Percentiles rank a stretch among this genome's conserved stretches.
These are phyloP conservation scores for Coelastrella sp. DNA, from an alignment of 139 green algal species.

Conservation along the genomic window DNA sequence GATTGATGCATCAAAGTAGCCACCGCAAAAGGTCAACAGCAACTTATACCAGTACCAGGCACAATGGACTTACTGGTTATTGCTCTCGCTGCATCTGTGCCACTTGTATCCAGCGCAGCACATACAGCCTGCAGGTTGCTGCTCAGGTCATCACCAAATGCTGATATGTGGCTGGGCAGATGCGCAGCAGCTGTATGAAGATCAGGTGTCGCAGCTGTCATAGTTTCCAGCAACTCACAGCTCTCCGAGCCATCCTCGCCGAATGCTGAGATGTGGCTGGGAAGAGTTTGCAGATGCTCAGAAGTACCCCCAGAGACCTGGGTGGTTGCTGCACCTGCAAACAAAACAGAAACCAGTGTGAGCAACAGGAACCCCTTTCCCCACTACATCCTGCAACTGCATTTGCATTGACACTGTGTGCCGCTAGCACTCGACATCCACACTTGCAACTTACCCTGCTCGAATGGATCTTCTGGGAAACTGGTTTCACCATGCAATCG, in stretches of 20 bases:
- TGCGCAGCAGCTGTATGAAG: background rate
- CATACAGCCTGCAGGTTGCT: constrained; percentile 20
- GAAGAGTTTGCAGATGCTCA: constrained; percentile 50
- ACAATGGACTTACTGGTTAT: background rate
- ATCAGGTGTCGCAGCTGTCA: background rate
- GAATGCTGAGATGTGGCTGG: constrained; percentile 77
- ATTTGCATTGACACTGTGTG: too few species aligned
- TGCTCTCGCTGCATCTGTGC: background rate
- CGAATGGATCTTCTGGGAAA: constrained; percentile 37
- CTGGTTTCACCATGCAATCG: background rate
- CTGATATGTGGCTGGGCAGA: constrained; percentile 62
- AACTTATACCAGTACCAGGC: too few species aligned
- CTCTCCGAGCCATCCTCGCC: constrained; percentile 54
- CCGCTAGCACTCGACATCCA: background rate
- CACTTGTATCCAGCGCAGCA: background rate
- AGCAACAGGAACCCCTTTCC: too few species aligned
- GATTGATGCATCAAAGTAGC: too few species aligned
- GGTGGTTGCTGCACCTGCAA: background rate
- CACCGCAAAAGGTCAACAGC: too few species aligned
- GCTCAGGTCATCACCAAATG: constrained; percentile 57
- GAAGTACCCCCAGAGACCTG: background rate
- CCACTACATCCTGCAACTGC: too few species aligned
- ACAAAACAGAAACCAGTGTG: background rate
- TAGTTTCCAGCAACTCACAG: background rate
- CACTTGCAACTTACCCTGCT: background rate